Base-by-base conservation (phyloP, 306 rosid genomes). In the Herpetospermum pedunculosum region DNA sequence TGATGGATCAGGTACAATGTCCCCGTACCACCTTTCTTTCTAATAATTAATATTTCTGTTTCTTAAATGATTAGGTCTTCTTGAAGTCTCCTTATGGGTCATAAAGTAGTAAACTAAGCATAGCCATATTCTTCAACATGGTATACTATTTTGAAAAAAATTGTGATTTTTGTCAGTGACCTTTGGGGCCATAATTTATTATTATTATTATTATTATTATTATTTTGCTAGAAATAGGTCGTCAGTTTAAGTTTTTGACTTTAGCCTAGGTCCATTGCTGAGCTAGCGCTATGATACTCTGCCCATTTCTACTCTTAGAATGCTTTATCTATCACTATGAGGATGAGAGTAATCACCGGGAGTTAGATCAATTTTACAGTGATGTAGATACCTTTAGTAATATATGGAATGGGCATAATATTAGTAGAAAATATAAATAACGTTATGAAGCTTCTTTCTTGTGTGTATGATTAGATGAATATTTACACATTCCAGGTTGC, bases 401-500 rank as follows among this genome's bases (percentile, higher is more conserved):
- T 57, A 28, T 57, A 57, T 57, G 64, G 18, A 57, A 57, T 60
- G 46, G 14, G 34, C 32, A 28, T 30, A 34, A n/a, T 15, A 15
- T 62, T 62, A 2, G 13, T 58, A 29, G 21, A 29, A 60, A 60
- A 60, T 64, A 35, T 8, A 67, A 68, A 68, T 6, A 68, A 68
- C 7, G 23, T 2, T 68, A 15, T 68, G 54, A 68, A 41, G 14
- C 32, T 43, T 26, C 43, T 41, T 67, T 26, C 49, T 53, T 35
- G 6, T 73, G 30, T 6, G 2, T n/a, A 53, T 73, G 34, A 35
- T 40, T 73, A 38, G 75, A 37, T 48, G 72, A 75, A 37, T 62
- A 72, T 34, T 82, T 78, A 76, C 76, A 72, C 77, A 52, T 88
- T 86, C 73, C 92, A 93, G 98, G 98, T 79, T 44, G 87, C 98